Evolutionary conservation across 768 basidiomycete genomes (phyloP), one percentile per base, ranked within the genome.

Genomic region (Leccinum variicolor): DNA sequence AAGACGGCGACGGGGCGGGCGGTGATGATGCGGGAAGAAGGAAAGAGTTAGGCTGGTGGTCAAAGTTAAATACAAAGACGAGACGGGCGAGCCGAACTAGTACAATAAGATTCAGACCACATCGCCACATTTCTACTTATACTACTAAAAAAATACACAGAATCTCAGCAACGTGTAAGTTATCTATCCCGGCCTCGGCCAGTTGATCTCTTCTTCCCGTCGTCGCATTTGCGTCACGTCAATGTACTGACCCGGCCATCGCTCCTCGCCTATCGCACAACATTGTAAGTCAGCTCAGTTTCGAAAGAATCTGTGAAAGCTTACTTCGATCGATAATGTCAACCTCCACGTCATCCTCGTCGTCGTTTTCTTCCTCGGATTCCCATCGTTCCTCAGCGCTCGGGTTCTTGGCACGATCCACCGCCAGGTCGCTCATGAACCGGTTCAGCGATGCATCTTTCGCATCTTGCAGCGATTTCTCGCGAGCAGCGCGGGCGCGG

Each of bases 381-480:
- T 86, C 83, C 87, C 88, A 91, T 45, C 73, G 78, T 67, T 90
- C 90, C 14, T 73, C 81, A 23, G 75, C 79, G 14, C 74, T 74
- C 1, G 90, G 89, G 67, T 90, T 84, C 62, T 74, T 77, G 50
- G 76, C 80, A 23, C 83, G 84, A 75, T 93, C 91, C 36, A 95
- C 79, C 7, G 79, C 78, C 33, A 95, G 82, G 70, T 95, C 94
- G 55, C 82, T 78, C 86, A 95, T 85, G 58, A 94, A 71, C 47
- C 88, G 78, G 63, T 79, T 81, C 76, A 95, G 78, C 0, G 89
- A 91, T 55, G 93, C 92, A 25, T 84, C 79, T 68, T 93, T 92
- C 46, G 77, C 76, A 41, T 81, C 83, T 53, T 83, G 79, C 9
- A 92, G 77, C 0, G 83, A 79, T 63, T 84, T 78, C 54, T 90